Evolutionary conservation across 257 asterid genomes (phyloP), one percentile per base, ranked within the genome.

Genomic region (Rhazya stricta): DNA sequence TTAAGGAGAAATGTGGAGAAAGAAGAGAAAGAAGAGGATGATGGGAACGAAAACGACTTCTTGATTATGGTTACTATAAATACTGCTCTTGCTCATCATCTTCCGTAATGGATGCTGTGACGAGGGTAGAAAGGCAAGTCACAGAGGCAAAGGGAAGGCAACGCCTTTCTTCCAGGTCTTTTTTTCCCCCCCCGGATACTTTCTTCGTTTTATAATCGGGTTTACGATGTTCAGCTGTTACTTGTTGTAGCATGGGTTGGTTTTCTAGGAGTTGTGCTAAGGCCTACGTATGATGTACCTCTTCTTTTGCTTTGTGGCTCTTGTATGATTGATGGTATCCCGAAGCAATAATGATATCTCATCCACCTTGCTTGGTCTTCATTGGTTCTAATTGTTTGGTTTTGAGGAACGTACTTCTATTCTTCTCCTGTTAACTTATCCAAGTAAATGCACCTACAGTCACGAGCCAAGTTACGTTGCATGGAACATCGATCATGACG

Each of bases 131-230:
- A 34, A 74, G 91, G 91, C 91, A 88, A 85, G 90, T 88, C 88
- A 85, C 29, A 66, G 50, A 78, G 91, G 91, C 91, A 87, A 85
- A 87, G 89, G 91, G 91, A 87, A 87, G 91, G 91, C 78, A 58
- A 87, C 78, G 91, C 89, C 91, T 85, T 87, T 87, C 91, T 83
- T 85, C 91, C 88, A 87, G 86, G 77, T 72, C 73, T 79, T 18
- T 37, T 18, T 72, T 16, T 51, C 48, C 3, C 25, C 50, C 57
- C 32, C 46, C 43, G 8, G 21, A 27, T 61, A 23, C 16, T 58
- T 19, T 50, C 57, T 69, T 51, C 39, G 23, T 56, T 71, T 67
- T 42, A 69, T 21, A 19, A 45, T 30, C 60, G 46, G 27, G 76
- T 43, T 53, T 53, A 53, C n/a, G 11, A 23, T 53, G 29, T 53